A percentile compares a stretch with the other conserved stretches of the same genome.
Evolutionary conservation across 768 basidiomycete species (phyloP).

Genomic region (Erythrobasidium yunnanense): DNA sequence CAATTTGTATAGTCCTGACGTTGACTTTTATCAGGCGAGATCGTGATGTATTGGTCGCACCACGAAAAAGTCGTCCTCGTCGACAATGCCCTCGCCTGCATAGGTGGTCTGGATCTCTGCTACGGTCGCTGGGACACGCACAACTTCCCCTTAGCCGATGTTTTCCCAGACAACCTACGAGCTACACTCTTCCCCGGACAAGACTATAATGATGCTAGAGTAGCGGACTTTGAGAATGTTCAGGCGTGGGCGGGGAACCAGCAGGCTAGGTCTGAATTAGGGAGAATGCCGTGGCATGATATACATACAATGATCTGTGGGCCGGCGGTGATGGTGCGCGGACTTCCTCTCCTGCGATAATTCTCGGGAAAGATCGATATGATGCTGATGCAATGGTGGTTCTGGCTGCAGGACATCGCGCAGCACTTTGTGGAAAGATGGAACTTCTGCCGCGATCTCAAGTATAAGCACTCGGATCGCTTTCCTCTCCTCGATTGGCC

Average conservation of each 20-base stretch:
- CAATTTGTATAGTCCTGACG: neutral
- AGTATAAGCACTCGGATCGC: conserved; percentile 41
- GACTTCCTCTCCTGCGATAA: too few relatives aligned
- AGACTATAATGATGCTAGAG: conserved; percentile 83
- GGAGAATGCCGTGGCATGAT: conserved; percentile 41
- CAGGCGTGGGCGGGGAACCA: conserved; percentile 44
- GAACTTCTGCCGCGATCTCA: conserved; percentile 55
- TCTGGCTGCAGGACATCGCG: too few relatives aligned
- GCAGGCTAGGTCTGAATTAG: conserved; percentile 20
- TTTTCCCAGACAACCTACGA: conserved; percentile 72
- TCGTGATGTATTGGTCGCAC: conserved; percentile 57
- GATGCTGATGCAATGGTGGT: too few relatives aligned
- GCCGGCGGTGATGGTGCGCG: conserved; percentile 66
- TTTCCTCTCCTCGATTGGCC: conserved; percentile 68
- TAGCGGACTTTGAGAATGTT: conserved; percentile 71
- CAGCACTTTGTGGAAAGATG: conserved; percentile 76
- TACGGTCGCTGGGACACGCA: conserved; percentile 93
- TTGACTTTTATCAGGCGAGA: too few relatives aligned
- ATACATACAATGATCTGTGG: conserved; percentile 75
- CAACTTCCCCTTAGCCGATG: conserved; percentile 66
- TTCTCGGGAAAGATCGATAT: too few relatives aligned
- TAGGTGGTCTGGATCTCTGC: conserved; percentile 90
- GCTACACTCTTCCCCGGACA: conserved; percentile 81
- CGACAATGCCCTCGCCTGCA: conserved; percentile 71
- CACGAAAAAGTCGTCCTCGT: conserved; percentile 85